phyloP scores from a whole-genome alignment of 129 eudicot genomes.

The Gnaphalium uliginosum region DNA sequence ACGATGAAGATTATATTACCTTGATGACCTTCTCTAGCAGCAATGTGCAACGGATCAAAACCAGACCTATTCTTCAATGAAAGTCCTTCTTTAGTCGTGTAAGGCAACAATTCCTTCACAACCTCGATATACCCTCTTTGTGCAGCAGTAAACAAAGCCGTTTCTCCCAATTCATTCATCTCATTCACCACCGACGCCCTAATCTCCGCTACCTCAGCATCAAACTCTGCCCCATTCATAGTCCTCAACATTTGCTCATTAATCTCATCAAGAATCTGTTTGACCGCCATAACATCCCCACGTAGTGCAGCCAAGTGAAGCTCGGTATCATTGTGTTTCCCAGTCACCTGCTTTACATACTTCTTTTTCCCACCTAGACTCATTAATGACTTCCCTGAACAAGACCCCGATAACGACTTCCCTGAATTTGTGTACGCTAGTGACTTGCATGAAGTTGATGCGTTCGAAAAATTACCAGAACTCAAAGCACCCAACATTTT shows the following conservation, averaged over 20 bases:
- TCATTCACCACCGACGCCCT: conserved; percentile 73
- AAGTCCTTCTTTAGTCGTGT: conserved; percentile 60
- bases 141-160: conserved; percentile 66
- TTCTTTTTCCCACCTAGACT: conserved; percentile 55
- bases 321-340: conserved; percentile 78
- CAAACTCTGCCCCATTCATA: conserved; percentile 61
- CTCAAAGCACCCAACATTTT: conserved; percentile 23
- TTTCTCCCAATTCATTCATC: conserved; percentile 80
- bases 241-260: conserved; percentile 69
- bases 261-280: conserved; percentile 63
- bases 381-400: conserved; percentile 52
- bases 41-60: conserved; percentile 73
- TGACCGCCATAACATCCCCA: conserved; percentile 66
- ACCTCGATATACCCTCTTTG: conserved; percentile 68
- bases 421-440: conserved; percentile 45
- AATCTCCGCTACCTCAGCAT: conserved; percentile 70
- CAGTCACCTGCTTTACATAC: conserved; percentile 90
- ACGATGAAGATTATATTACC: conserved; percentile 46
- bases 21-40: conserved; percentile 72
- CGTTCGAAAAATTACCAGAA: conserved; percentile 32
- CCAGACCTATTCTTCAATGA: conserved; percentile 56
- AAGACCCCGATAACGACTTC: conserved; percentile 50
- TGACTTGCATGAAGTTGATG: conserved; percentile 44
- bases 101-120: conserved; percentile 66
- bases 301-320: conserved; percentile 79